These are phyloP conservation scores for Centrapalus pauciflorus DNA, from an alignment of 129 eudicot genomes.

Conservation along the genomic window DNA sequence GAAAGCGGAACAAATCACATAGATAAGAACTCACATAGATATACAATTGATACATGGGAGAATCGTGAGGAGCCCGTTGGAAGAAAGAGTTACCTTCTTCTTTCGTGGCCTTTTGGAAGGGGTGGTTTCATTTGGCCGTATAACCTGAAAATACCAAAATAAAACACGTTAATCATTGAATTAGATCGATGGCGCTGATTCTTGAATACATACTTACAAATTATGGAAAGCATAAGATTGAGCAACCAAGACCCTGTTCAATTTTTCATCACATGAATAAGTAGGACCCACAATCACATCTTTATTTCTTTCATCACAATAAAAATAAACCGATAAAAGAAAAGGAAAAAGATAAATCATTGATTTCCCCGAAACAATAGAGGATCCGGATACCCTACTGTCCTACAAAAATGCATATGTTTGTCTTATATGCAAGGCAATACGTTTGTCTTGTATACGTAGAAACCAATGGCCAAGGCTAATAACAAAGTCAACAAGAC, in stretches of 20 bases:
- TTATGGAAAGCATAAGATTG: too few relatives aligned
- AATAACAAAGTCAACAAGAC: slow-evolving; percentile 12
- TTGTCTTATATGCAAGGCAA: slow-evolving; percentile 16
- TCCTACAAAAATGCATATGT: slow-evolving; percentile 20
- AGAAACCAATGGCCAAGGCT: slow-evolving; percentile 33
- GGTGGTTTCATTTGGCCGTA: slow-evolving; percentile 21
- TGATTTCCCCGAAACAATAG: slow-evolving; percentile 15
- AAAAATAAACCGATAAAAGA: not conserved
- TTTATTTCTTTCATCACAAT: not conserved
- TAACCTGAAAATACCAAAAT: slow-evolving; percentile 24
- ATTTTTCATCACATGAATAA: too few relatives aligned
- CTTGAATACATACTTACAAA: not conserved
- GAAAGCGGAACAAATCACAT: not conserved
- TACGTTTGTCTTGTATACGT: slow-evolving; percentile 31
- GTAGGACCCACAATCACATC: slow-evolving; percentile 5
- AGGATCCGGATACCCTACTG: slow-evolving; percentile 15
- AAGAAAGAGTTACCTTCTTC: slow-evolving; percentile 36
- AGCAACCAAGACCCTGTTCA: too few relatives aligned
- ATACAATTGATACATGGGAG: not conserved
- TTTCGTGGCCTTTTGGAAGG: slow-evolving; percentile 49
- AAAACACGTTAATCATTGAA: not conserved
- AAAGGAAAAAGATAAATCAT: not conserved
- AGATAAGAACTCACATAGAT: not conserved
- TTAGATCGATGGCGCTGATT: not conserved
- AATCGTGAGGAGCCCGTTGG: not conserved